Conservation (phyloP, 1,284 basidiomycete genomes). For the Sporisorium scitamineum region DNA sequence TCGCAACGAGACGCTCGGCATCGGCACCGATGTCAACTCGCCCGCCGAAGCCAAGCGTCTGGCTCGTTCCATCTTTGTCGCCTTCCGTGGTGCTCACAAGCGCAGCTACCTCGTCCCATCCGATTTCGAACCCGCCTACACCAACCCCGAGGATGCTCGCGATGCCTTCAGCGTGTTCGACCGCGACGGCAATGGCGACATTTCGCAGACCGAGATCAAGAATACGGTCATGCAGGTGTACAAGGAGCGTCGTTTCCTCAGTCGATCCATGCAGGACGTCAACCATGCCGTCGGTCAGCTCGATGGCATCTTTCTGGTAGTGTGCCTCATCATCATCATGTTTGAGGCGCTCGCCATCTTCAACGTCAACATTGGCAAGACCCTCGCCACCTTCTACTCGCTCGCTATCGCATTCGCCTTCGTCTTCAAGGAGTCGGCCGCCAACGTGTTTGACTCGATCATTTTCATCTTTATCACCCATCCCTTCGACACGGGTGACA, state of each 20-base stretch:
- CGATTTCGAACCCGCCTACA: slow-evolving; percentile 80
- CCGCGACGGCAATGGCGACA: slow-evolving; percentile 80
- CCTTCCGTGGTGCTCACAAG: slow-evolving; percentile 73
- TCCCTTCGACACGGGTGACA: slow-evolving; percentile 66
- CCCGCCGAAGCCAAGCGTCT: slow-evolving; percentile 73
- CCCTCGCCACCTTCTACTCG: slow-evolving; percentile 65
- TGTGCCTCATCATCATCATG: slow-evolving; percentile 58
- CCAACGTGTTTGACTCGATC: slow-evolving; percentile 67
- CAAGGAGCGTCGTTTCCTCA: slow-evolving; percentile 66
- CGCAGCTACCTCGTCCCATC: slow-evolving; percentile 75
- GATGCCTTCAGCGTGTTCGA: slow-evolving; percentile 79
- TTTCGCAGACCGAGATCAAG: slow-evolving; percentile 82
- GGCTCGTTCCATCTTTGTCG: slow-evolving; percentile 77
- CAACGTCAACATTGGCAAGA: slow-evolving; percentile 62
- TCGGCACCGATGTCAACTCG: slow-evolving; percentile 63
- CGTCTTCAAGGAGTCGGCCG: slow-evolving; percentile 66
- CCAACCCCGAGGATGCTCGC: slow-evolving; percentile 74
- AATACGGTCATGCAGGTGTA: slow-evolving; percentile 73
- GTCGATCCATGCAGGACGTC: slow-evolving; percentile 63
- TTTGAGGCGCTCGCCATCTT: slow-evolving; percentile 67
- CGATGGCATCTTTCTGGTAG: slow-evolving; percentile 56
- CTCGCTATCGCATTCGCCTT: slow-evolving; percentile 66
- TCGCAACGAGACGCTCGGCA: slow-evolving; percentile 54
- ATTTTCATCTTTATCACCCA: slow-evolving; percentile 67
- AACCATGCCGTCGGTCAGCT: slow-evolving; percentile 64